A percentile compares a stretch with the other conserved stretches of the same genome.
Evolutionary conservation across 768 basidiomycete genomes (phyloP).

Genomic region (Xerocomus potaroensis): DNA sequence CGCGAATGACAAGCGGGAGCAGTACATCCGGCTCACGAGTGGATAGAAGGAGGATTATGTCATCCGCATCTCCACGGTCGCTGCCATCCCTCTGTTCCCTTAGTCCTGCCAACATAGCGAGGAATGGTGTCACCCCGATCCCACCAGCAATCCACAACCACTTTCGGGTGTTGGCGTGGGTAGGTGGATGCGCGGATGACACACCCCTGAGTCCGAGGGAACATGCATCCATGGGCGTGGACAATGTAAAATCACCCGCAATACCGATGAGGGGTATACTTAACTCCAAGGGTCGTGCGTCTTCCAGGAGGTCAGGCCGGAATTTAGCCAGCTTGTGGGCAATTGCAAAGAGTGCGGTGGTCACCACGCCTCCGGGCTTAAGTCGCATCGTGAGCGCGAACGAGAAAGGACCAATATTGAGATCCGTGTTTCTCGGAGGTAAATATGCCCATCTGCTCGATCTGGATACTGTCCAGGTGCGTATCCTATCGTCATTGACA

Average conservation of each 20-base stretch:
- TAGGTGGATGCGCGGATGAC: not conserved
- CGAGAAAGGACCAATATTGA: not conserved
- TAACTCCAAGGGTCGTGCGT: conserved; percentile 38
- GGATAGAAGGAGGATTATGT: conserved; percentile 46
- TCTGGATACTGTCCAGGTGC: conserved; percentile 60
- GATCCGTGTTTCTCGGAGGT: not conserved
- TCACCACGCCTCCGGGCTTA: conserved; percentile 52
- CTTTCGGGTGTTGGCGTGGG: conserved; percentile 7
- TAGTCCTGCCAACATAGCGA: conserved; percentile 45
- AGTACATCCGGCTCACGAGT: conserved; percentile 53
- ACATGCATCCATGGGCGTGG: not conserved
- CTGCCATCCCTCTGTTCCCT: not conserved
- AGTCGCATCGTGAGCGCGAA: conserved; percentile 54
- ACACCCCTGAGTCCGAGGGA: not conserved
- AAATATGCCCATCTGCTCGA: conserved; percentile 16
- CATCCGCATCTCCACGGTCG: conserved; percentile 11
- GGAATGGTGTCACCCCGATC: conserved; percentile 63
- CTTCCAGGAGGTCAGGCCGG: conserved; percentile 39
- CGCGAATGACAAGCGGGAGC: conserved; percentile 33
- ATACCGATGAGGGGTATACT: conserved; percentile 46
- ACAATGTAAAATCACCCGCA: conserved; percentile 48
- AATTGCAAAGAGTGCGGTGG: conserved; percentile 50
- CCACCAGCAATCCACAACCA: conserved; percentile 59
- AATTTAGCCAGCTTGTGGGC: conserved; percentile 37
- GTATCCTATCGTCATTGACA: conserved; percentile 62